Base-by-base conservation (phyloP, 345 rosid species). In the Rhodamnia argentea region DNA sequence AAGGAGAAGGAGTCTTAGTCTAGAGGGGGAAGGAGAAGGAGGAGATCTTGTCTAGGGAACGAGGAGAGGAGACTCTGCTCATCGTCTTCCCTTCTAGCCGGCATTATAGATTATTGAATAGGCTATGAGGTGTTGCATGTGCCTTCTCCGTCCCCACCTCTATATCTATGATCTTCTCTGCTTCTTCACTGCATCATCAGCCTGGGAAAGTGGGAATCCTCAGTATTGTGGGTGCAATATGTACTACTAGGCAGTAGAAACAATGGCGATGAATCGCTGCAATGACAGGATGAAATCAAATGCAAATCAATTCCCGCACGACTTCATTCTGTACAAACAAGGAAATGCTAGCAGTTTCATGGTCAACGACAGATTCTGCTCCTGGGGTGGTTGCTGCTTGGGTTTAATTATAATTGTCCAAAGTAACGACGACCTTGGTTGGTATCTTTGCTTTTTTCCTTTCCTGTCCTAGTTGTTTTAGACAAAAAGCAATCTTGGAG, bases 121-220 rank as follows among this genome's bases (percentile, higher is more conserved):
- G 40, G 40, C 40, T 37, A 3, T 37, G 40, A 37, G 40, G 40
- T 37, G 40, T 37, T 37, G 40, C 40, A 37, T 37, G 40, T 37
- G 40, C 40, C 40, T 37, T 37, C 40, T 3, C 40, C 40, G 3
- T 37, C 40, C 40, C 40, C 40, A 37, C 3, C 40, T 37, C 40
- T 37, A 37, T 37, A 37, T 37, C 40, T 37, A 37, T 40, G 95
- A 93, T 51, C 95, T 93, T 62, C 84, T 90, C 88, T 93, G 87
- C 92, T 95, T 95, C 88, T 96, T 95, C 88, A 87, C 51, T 1
- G 93, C 97, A 84, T 95, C 96, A 86, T 92, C 96, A 89, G 2
- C 84, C 99, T 96, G 78, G 47, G 7, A 70, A 22, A 32, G 42
- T 64, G 78, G 78, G 78, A 70, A 70, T 64, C 13, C 78, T 70